Evolutionary conservation across 441 rosid genomes (phyloP), one percentile per base, ranked within the genome.

Genomic region (Melianthus villosus): DNA sequence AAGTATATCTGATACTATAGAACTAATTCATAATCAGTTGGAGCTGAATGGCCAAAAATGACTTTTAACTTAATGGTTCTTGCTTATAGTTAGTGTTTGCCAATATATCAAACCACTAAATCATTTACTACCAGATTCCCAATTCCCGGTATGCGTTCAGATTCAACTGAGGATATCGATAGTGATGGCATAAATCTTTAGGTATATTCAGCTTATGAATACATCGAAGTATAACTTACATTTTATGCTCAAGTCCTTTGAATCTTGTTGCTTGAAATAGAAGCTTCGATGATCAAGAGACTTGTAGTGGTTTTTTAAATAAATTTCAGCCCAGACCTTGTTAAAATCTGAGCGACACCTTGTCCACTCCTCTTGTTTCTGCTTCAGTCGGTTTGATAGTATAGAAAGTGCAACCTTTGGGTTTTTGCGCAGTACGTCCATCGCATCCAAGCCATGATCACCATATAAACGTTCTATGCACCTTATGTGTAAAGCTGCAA

Each of bases 301-400:
- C 57, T 82, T 82, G 52, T 91, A 85, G 60, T 91, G 82, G 62
- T 91, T 91, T 67, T 85, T 91, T 20, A 87, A 49, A 59, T 85
- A 85, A 45, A 91, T 80, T 49, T 91, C 96, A 51, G 96, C 85
- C 99, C 99, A 91, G 38, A 91, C 96, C 71, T 91, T 85, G 67
- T 79, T 82, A 46, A 85, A 91, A 57, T 91, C 99, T 47, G 83
- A 43, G 33, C 91, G 99, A 56, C 99, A 85, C 62, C 58, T 82
- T 31, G 76, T 71, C 99, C 96, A 91, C 60, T 91, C 96, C 57
- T 85, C 96, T 67, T 85, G 94, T 67, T 85, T 91, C 72, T 91
- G 96, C 72, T 91, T 91, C 70, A 91, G 54, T 38, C 99, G 94
- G 33, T 77, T 85, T 57, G 85, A 65, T 66, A 91, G 71, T 39